Base-by-base conservation (phyloP, 2,329 filamentous ascomycete species). In the Calonectria pseudoturangicola region DNA sequence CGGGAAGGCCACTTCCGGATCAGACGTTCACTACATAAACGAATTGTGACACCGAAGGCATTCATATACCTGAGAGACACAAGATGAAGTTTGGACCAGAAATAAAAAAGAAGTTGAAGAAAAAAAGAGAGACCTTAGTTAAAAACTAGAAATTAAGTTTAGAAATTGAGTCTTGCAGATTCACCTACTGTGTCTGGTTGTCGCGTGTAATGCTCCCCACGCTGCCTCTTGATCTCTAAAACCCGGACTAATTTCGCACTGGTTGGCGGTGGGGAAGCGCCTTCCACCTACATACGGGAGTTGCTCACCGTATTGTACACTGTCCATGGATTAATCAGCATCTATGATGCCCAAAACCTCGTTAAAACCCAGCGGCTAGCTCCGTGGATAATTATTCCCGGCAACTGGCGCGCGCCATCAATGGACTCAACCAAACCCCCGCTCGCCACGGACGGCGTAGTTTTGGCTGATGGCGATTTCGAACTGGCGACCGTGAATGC, bases 311-410 rank as follows among this genome's bases (percentile, higher is more conserved):
- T 47, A 21, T 21, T 47, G 43, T n/a, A 48, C n/a, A 4, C 54
- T 41, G 3, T 21, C n/a, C 16, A 15, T 13, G n/a, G 54, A 58
- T 58, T 58, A 58, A 58, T 58, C 54, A 58, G 54, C 54, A 41
- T 39, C 12, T 16, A 16, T 58, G 33, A 15, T 18, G 16, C 54
- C n/a, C n/a, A 18, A 12, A 33, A 13, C 6, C n/a, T 33, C 48
- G 41, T 21, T 58, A n/a, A 41, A 41, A 41, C n/a, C 54, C 33
- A 58, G 15, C n/a, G 18, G 33, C 45, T 48, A 48, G 45, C 33
- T 16, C 30, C 13, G 25, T 58, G 33, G 54, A 58, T 39, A 58
- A 58, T 58, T 58, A 58, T 58, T 58, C 54, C 54, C 54, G 54
- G 30, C 15, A 33, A 58, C 54, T 21, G 33, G 54, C 33, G 21